Evolutionary conservation across 495 filamentous ascomycete species (phyloP), one percentile per base, ranked within the genome.

Genomic region (Cercophora sp.): DNA sequence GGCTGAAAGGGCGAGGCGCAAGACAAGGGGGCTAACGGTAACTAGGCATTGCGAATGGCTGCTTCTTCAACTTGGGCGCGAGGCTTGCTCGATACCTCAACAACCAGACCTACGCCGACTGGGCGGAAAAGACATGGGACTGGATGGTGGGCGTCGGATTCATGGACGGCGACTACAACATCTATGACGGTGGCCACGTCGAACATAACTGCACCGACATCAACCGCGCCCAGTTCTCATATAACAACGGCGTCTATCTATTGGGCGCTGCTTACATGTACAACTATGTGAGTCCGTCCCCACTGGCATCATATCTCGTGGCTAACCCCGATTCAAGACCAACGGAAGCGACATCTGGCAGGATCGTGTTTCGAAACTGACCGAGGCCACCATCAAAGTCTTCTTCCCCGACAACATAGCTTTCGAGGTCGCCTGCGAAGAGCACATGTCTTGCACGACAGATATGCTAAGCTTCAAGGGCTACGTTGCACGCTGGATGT

Each of bases 391-490:
- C 9, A 66, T 76, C 45, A 63, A 77, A 1, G 75, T 79, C 67
- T 91, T 91, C 69, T 80, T 80, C 63, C 64, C 74, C 13, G 55
- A 76, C 10, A 70, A 74, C 19, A 69, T 73, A 6, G 67, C 79
- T 19, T 80, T 77, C 57, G 89, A 93, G 64, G 61, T 79, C 19
- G 77, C 81, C 20, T 93, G 89, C 71, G 88, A 91, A 63, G 67
- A 62, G 60, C 54, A 69, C 70, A 50, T 77, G 59, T 66, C 70
- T 1, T 91, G 88, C 72, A 81, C 87, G 50, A 80, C 82, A 32
- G 88, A 93, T 60, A 87, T 91, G 73, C 78, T 79, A 35, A 87
- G 84, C 32, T 95, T 91, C 81, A 95, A 93, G 69, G 87, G 87
- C 27, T 94, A 91, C 70, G 73, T 92, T 13, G 73, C 87, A 19